phyloP scores from a whole-genome alignment of 257 asterid species.

The Rauvolfia tetraphylla region DNA sequence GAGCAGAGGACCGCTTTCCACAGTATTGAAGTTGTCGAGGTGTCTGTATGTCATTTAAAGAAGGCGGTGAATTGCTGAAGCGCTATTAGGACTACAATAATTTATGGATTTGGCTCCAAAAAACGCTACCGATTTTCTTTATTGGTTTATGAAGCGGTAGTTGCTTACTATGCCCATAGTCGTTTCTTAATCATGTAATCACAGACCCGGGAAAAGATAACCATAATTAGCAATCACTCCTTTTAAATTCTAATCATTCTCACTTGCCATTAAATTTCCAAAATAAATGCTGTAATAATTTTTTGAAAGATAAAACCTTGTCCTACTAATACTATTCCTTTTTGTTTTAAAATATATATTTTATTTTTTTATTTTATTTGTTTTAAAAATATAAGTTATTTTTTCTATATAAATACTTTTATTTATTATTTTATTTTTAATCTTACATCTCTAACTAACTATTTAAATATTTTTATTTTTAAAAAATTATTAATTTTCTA shows the following conservation, averaged over 20 bases:
- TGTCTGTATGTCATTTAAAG: neutral
- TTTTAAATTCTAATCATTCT: constrained; percentile 4
- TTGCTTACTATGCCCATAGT: neutral
- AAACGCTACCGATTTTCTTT: neutral
- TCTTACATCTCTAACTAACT: no score
- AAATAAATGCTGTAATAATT: no score
- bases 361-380: no score
- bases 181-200: constrained; percentile 9
- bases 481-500: no score
- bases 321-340: no score
- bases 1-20: no score
- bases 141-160: neutral
- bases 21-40: neutral
- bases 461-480: no score
- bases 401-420: no score
- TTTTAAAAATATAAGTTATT: no score
- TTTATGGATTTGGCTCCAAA: constrained; percentile 9
- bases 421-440: no score
- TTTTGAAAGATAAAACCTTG: no score
- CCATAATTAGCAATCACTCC: constrained; percentile 1
- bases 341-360: no score
- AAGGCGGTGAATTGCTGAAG: neutral
- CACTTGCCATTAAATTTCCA: neutral
- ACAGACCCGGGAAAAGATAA: constrained; percentile 10
- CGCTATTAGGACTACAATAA: neutral